phyloP scores from a whole-genome alignment of 306 rosid species.

The Castanea mollissima region DNA sequence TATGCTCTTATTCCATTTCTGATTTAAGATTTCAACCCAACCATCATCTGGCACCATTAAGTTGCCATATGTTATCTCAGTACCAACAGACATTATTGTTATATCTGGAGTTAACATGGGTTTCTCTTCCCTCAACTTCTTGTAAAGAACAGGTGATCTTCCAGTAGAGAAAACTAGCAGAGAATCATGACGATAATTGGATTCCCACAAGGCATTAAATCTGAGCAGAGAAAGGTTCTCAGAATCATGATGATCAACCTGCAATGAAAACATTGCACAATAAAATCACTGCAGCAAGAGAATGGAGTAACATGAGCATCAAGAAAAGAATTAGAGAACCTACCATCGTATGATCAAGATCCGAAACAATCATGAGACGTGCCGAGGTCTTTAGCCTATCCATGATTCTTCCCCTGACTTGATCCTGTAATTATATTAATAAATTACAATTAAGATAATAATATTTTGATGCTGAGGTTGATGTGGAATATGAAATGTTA shows the following conservation, averaged over 20 bases:
- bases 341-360: slow-evolving; percentile 99
- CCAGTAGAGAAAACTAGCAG: slow-evolving; percentile 92
- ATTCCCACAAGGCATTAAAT: slow-evolving; percentile 92
- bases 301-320: not conserved
- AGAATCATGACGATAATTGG: slow-evolving; percentile 79
- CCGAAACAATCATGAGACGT: slow-evolving; percentile 91
- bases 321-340: slow-evolving; percentile 17
- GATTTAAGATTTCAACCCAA: slow-evolving; percentile 76
- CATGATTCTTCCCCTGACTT: slow-evolving; percentile 45
- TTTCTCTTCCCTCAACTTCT: slow-evolving; percentile 83
- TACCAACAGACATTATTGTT: slow-evolving; percentile 93
- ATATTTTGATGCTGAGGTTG: not conserved
- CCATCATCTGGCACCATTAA: slow-evolving; percentile 83
- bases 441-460: not conserved
- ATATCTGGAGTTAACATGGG: slow-evolving; percentile 97
- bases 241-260: slow-evolving; percentile 93
- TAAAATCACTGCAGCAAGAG: slow-evolving; percentile 25
- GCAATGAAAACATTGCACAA: slow-evolving; percentile 29
- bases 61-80: slow-evolving; percentile 91
- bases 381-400: slow-evolving; percentile 58
- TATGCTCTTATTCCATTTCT: slow-evolving; percentile 74
- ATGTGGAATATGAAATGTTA: not conserved
- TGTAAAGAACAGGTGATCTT: slow-evolving; percentile 85
- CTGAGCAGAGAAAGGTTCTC: slow-evolving; percentile 79
- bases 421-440: slow-evolving; percentile 27